These are phyloP conservation scores for Themeda triandra DNA, from an alignment of 176 grass and related monocot species.

Conservation along the genomic window DNA sequence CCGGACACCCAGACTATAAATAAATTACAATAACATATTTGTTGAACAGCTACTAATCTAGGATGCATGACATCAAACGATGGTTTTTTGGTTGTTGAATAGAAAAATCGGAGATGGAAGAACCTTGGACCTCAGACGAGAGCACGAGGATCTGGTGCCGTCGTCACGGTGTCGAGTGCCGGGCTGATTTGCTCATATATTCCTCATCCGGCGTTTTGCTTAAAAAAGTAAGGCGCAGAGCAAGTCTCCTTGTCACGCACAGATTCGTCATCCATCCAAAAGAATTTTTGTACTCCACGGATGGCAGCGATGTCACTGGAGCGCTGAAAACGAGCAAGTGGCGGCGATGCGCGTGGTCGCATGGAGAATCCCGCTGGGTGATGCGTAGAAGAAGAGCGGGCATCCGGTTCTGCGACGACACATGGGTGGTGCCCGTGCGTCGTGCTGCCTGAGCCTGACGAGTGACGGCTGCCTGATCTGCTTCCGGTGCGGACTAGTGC, in stretches of 20 bases:
- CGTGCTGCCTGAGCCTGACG: background rate
- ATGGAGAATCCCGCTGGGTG: background rate
- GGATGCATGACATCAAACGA: background rate
- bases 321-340: background rate
- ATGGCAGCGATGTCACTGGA: background rate
- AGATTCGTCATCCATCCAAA: slow-evolving; percentile 28
- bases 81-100: background rate
- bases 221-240: background rate
- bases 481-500: no score
- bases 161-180: slow-evolving; percentile 1
- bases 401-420: slow-evolving; percentile 18
- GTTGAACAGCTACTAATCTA: no score
- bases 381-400: background rate
- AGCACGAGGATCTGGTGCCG: slow-evolving; percentile 3
- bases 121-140: slow-evolving; percentile 3
- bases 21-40: no score
- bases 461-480: background rate
- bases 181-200: slow-evolving; percentile 5
- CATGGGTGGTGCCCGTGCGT: slow-evolving; percentile 13
- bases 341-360: background rate
- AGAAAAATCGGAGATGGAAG: background rate
- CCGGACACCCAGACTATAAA: no score
- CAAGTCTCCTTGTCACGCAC: background rate
- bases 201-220: background rate
- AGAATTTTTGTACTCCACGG: background rate